phyloP scores from a whole-genome alignment of 495 filamentous ascomycete genomes.

The Lasiosphaeria ovina region DNA sequence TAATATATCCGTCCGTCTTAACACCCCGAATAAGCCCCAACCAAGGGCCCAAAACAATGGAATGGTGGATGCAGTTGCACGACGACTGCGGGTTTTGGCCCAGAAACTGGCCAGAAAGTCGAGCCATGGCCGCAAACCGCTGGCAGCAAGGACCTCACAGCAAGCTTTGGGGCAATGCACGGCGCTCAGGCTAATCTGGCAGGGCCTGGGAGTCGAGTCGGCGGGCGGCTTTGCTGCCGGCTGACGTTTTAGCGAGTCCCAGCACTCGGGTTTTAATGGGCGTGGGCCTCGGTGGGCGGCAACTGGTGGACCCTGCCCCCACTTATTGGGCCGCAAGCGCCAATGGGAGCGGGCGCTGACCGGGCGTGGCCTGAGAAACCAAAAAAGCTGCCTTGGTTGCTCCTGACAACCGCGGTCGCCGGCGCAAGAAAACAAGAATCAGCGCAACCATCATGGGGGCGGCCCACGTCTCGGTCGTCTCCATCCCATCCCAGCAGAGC shows the following conservation, averaged over 20 bases:
- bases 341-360: not conserved
- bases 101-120: not conserved
- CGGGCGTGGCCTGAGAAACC: not conserved
- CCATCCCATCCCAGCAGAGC: conserved; percentile 19
- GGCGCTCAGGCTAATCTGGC: not conserved
- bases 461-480: conserved; percentile 9
- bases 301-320: not conserved
- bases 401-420: conserved; percentile 15
- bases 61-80: not conserved
- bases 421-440: conserved; percentile 26
- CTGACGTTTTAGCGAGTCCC: conserved; percentile 16
- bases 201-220: not conserved
- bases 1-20: not conserved
- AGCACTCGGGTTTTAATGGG: conserved; percentile 12
- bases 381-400: not conserved
- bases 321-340: not conserved
- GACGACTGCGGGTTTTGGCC: not conserved
- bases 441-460: conserved; percentile 17
- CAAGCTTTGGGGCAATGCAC: not conserved
- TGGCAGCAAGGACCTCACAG: too few relatives aligned
- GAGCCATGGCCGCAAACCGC: too few relatives aligned
- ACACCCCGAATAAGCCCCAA: not conserved
- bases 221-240: conserved; percentile 10
- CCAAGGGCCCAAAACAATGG: not conserved
- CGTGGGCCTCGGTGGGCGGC: not conserved